These are phyloP conservation scores for Sphagnum contortum DNA, from an alignment of 225 moss, liverwort and hornwort species.

Conservation along the genomic window DNA sequence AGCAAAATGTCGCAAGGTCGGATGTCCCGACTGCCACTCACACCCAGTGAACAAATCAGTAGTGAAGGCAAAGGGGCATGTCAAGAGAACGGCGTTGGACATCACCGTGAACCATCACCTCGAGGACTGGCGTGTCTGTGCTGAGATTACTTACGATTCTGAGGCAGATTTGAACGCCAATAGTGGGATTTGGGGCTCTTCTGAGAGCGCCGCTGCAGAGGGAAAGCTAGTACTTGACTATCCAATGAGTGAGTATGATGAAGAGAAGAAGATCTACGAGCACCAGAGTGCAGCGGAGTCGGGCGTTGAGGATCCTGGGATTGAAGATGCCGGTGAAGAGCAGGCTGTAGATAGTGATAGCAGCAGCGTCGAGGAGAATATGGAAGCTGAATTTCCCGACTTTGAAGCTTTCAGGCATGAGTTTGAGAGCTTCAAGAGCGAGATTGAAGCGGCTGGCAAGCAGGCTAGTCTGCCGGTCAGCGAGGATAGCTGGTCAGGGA, in stretches of 20 bases:
- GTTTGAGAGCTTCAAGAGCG: conserved; percentile 28
- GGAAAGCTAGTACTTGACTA: too few species aligned
- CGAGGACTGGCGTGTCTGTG: conserved; percentile 30
- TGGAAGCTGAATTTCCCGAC: conserved; percentile 21
- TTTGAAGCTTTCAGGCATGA: conserved; percentile 31
- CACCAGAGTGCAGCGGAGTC: background rate
- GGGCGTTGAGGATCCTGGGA: background rate
- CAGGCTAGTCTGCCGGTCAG: conserved; percentile 23
- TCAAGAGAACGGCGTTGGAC: conserved; percentile 30
- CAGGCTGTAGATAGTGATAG: conserved; percentile 6
- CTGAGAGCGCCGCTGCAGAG: too few species aligned
- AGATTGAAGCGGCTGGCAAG: conserved; percentile 24
- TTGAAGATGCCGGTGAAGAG: background rate
- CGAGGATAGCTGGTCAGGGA: conserved; percentile 31
- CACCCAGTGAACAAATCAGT: conserved; percentile 38
- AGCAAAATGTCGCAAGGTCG: conserved; percentile 29
- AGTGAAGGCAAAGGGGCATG: conserved; percentile 37
- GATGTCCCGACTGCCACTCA: conserved; percentile 29
- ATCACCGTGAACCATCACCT: conserved; percentile 37
- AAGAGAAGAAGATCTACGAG: too few species aligned
- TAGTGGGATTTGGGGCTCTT: too few species aligned
- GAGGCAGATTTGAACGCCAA: too few species aligned
- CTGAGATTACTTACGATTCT: too few species aligned
- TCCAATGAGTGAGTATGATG: too few species aligned
- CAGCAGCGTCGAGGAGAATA: conserved; percentile 3